Conservation (phyloP, 2,329 filamentous ascomycete genomes). For the Ophiosphaerella herpotricha region DNA sequence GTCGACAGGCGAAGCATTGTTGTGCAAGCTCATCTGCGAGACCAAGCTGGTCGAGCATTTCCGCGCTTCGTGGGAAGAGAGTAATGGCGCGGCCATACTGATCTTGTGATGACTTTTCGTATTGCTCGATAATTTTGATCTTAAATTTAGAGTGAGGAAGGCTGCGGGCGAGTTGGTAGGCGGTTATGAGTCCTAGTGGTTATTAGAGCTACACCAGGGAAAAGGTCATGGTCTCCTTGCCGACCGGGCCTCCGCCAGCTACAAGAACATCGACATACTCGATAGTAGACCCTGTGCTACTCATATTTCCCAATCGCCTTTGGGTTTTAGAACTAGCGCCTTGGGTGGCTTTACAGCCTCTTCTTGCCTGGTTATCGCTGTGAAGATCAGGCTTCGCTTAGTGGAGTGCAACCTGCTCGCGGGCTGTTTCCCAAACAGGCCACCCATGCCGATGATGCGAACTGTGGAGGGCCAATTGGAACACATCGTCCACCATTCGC, state of each 20-base stretch:
- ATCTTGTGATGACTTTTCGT: constrained; percentile 55
- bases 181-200: constrained; percentile 46
- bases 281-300: not conserved
- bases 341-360: not conserved
- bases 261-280: constrained; percentile 30
- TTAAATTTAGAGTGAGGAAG: constrained; percentile 44
- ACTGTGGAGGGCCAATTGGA: not conserved
- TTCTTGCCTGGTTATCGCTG: constrained; percentile 4
- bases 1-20: constrained; percentile 58
- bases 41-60: constrained; percentile 59
- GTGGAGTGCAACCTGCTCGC: not conserved
- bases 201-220: constrained; percentile 1
- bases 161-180: constrained; percentile 54
- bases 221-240: constrained; percentile 22
- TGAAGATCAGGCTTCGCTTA: constrained; percentile 2
- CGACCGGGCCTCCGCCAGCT: constrained; percentile 52
- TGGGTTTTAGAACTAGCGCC: not conserved
- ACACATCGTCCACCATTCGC: constrained; percentile 1
- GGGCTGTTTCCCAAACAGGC: not conserved
- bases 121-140: constrained; percentile 53
- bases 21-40: constrained; percentile 57
- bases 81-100: constrained; percentile 61
- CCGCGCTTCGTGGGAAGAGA: constrained; percentile 56
- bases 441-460: constrained; percentile 1
- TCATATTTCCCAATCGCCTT: constrained; percentile 7